Conservation (phyloP, 805 yeast genomes). For the Yamadazyma laniorum region DNA sequence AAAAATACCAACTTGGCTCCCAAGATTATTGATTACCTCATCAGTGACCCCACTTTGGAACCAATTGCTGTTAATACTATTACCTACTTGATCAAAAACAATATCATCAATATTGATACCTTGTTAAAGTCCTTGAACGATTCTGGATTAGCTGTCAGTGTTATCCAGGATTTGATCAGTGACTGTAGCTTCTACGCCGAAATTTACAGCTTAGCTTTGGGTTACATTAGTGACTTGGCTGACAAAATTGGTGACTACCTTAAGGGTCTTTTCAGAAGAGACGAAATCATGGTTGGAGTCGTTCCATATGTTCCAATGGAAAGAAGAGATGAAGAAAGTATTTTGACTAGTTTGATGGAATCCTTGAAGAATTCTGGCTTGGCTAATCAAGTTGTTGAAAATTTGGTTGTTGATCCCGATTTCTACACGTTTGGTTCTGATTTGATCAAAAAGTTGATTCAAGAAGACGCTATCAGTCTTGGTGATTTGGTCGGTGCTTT, state of each 20-base stretch:
- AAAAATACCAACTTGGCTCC: conserved; percentile 38
- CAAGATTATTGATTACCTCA: conserved; percentile 30
- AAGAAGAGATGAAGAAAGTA: conserved; percentile 7
- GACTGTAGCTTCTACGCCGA: conserved; percentile 41
- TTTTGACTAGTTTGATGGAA: conserved; percentile 38
- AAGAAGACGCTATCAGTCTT: conserved; percentile 27
- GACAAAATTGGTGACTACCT: conserved; percentile 22
- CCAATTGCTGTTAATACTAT: conserved; percentile 28
- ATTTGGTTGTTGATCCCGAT: conserved; percentile 35
- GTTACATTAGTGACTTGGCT: conserved; percentile 31
- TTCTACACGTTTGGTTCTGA: conserved; percentile 40
- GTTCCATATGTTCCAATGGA: not conserved
- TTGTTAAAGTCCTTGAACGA: conserved; percentile 40
- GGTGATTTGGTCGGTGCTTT: conserved; percentile 28
- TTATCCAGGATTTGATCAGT: conserved; percentile 33
- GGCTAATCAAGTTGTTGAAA: conserved; percentile 36
- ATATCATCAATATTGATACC: conserved; percentile 32
- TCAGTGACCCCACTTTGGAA: conserved; percentile 30
- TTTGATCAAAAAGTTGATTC: conserved; percentile 31
- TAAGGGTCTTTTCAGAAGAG: conserved; percentile 26
- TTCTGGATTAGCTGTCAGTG: conserved; percentile 40
- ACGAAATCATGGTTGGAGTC: conserved; percentile 9
- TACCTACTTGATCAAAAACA: conserved; percentile 29
- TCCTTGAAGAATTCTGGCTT: conserved; percentile 44
- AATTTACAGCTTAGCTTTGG: conserved; percentile 36